phyloP scores from a whole-genome alignment of 164 flowering plant species.

The Vitis vinifera region DNA sequence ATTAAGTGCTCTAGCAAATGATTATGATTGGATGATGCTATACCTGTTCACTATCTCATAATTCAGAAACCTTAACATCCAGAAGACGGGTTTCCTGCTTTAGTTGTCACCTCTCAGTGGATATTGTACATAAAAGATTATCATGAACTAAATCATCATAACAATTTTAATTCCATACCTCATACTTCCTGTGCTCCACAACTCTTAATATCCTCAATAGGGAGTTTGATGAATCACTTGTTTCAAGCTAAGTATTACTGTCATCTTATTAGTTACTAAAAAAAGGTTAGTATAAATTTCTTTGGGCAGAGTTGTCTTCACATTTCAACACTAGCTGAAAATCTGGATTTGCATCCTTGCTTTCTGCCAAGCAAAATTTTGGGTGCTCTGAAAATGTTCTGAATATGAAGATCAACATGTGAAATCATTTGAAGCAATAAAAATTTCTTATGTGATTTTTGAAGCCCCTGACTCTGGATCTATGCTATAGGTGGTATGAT shows the following conservation, averaged over 20 bases:
- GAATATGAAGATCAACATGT: neutral
- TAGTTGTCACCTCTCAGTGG: no score
- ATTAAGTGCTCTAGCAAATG: no score
- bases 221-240: neutral
- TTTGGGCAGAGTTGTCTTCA: neutral
- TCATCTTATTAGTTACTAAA: neutral
- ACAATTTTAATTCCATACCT: neutral
- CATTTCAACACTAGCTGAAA: neutral
- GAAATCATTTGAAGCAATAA: neutral
- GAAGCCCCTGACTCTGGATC: constrained; percentile 3
- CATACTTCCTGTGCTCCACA: neutral
- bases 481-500: constrained; percentile 88
- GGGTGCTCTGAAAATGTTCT: neutral
- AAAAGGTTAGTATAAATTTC: no score
- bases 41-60: no score
- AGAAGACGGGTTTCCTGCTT: no score
- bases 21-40: no score
- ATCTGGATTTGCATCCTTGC: neutral
- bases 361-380: neutral
- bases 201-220: neutral
- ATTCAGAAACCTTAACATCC: no score
- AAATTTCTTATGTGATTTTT: neutral
- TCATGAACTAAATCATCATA: neutral
- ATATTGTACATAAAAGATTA: neutral
- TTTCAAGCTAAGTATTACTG: neutral